A percentile compares a stretch with the other conserved stretches of the same genome.
Conservation (phyloP, 345 rosid species). For the Melastoma malabathricum region DNA sequence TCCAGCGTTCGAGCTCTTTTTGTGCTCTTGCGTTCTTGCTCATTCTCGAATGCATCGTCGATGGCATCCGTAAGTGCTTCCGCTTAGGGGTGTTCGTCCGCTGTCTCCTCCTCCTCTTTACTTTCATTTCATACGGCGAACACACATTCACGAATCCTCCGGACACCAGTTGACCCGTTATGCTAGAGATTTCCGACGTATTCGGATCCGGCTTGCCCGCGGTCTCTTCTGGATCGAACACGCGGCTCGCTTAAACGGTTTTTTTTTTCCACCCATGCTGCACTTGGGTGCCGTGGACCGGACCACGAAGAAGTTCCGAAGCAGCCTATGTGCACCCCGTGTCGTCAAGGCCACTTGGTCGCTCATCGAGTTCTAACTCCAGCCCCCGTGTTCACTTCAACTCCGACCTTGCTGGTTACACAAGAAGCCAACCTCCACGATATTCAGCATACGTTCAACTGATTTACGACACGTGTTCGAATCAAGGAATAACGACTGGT, state of each 20-base stretch:
- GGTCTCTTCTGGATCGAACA: too few species aligned
- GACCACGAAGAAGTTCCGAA: background rate
- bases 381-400: conserved; percentile 38
- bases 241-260: conserved; percentile 16
- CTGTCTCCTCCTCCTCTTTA: too few species aligned
- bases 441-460: background rate
- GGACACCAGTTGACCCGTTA: too few species aligned
- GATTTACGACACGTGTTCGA: conserved; percentile 9
- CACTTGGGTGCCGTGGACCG: background rate
- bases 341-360: conserved; percentile 7
- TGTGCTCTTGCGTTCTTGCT: too few species aligned
- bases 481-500: background rate
- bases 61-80: too few species aligned
- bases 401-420: conserved; percentile 27
- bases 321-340: conserved; percentile 13
- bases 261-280: conserved; percentile 9
- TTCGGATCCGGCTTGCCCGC: too few species aligned
- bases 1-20: too few species aligned
- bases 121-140: too few species aligned
- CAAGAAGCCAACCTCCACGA: background rate
- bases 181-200: too few species aligned
- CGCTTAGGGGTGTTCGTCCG: too few species aligned
- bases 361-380: conserved; percentile 19
- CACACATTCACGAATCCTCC: too few species aligned
- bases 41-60: too few species aligned